Base-by-base conservation (phyloP, 805 yeast species). In the Wickerhamomyces bisporus region DNA sequence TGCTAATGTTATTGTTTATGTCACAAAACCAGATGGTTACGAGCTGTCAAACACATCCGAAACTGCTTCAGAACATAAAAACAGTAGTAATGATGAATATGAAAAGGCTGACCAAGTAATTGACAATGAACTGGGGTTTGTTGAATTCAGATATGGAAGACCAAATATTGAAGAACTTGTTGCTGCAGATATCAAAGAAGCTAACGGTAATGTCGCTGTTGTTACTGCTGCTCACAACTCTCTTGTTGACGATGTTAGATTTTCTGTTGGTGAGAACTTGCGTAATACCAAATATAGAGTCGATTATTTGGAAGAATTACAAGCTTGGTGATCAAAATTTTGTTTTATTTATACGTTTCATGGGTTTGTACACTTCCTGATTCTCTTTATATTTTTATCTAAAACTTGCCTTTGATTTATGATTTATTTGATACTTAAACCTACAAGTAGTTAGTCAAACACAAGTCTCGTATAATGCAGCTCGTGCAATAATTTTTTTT, bases 241-340 rank as follows among this genome's bases (percentile, higher is more conserved):
- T 9, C 61, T 77, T 65, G 79, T 75, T 31, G 83, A 78, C 50
- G 70, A 65, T 29, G 50, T 75, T 15, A 64, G 84, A 52, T 59
- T 61, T 39, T 44, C 61, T 10, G 70, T 75, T 12, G 60, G 60
- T 12, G 52, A 62, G 18, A 57, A 63, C 41, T 47, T 68, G 40
- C 44, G 50, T 6, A 26, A 19, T 16, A 30, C 41, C 9, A 48
- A 50, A 14, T 64, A 69, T 37, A 60, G 79, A 45, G 64, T 79
- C n/a, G 83, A 77, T 37, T 64, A 71, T 43, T 66, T 61, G 45
- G 84, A 78, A 53, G 78, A 76, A 48, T 56, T 78, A 34, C 82
- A 79, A 57, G 69, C 68, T 13, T 78, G 84, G 86, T 69, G 37
- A 50, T 29, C 27, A 21, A 9, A 20, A 17, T 21, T 9, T 23